These are phyloP conservation scores for Insectozyma bohioensis DNA, from an alignment of 1,139 yeast species.

Conservation along the genomic window DNA sequence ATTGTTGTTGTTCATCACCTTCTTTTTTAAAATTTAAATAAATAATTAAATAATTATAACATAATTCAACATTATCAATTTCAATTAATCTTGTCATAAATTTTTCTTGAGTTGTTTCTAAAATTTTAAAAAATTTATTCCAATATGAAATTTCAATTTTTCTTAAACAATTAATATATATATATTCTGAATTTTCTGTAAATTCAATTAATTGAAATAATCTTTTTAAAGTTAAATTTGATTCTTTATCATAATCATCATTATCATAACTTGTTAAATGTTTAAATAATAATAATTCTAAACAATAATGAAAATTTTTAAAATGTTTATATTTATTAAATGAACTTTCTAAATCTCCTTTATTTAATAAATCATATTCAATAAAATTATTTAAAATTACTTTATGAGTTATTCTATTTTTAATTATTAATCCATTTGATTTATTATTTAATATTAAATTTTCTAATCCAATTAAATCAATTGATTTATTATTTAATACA, in stretches of 20 bases:
- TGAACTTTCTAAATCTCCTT: slow-evolving; percentile 18
- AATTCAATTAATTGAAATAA: slow-evolving; percentile 32
- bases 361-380: slow-evolving; percentile 36
- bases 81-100: slow-evolving; percentile 40
- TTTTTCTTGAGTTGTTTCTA: slow-evolving; percentile 37
- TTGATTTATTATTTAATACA: slow-evolving; percentile 10
- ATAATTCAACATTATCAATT: slow-evolving; percentile 36
- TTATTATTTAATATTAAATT: slow-evolving; percentile 21
- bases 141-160: slow-evolving; percentile 45
- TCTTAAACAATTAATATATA: slow-evolving; percentile 43
- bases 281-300: slow-evolving; percentile 40
- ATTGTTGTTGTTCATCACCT: slow-evolving; percentile 17
- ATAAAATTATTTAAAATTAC: slow-evolving; percentile 39
- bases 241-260: slow-evolving; percentile 13
- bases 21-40: slow-evolving; percentile 43
- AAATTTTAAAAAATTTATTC: slow-evolving; percentile 34
- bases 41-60: slow-evolving; percentile 43
- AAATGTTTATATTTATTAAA: slow-evolving; percentile 28
- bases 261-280: slow-evolving; percentile 25
- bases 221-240: slow-evolving; percentile 17
- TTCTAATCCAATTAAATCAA: slow-evolving; percentile 38
- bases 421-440: slow-evolving; percentile 20
- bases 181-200: slow-evolving; percentile 27
- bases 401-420: slow-evolving; percentile 29
- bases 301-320: slow-evolving; percentile 36